Percentiles rank a stretch among this genome's conserved stretches.
Conservation (phyloP, 352 stramenopile species). For the Pythium dissimile region DNA sequence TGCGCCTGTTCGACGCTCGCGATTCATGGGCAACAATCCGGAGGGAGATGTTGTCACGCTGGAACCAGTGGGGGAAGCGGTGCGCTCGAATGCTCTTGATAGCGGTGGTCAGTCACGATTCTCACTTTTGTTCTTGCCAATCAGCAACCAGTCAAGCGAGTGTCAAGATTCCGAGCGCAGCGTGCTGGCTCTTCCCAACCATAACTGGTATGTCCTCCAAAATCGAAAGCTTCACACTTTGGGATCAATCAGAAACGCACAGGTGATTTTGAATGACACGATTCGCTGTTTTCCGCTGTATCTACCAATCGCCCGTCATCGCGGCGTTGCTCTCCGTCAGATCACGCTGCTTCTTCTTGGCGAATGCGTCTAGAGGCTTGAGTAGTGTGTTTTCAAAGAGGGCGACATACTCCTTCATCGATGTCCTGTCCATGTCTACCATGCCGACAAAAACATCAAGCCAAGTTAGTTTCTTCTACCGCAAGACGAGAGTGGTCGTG, state of each 20-base stretch:
- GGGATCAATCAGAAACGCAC: too few relatives aligned
- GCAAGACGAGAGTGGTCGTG: neutral
- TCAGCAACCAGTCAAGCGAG: conserved; percentile 80
- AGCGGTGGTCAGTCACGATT: neutral
- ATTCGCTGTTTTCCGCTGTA: neutral
- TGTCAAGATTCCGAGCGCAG: conserved; percentile 79
- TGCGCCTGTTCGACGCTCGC: conserved; percentile 32
- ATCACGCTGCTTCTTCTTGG: conserved; percentile 75
- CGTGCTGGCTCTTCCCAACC: conserved; percentile 18
- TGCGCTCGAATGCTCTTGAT: conserved; percentile 27
- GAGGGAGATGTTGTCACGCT: conserved; percentile 63
- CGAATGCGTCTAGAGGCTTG: conserved; percentile 53
- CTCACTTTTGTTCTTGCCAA: neutral
- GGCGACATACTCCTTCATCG: conserved; percentile 69
- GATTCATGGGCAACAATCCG: conserved; percentile 70
- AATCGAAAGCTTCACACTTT: neutral
- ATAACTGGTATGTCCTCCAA: neutral
- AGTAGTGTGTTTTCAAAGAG: conserved; percentile 73
- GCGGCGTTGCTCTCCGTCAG: conserved; percentile 63
- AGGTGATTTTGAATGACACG: too few relatives aligned
- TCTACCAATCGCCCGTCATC: conserved; percentile 79
- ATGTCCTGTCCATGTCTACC: conserved; percentile 40
- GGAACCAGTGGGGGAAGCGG: conserved; percentile 71
- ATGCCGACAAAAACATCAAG: neutral
- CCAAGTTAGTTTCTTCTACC: too few relatives aligned